Base-by-base conservation (phyloP, 345 rosid genomes). In the Camelina hispida region DNA sequence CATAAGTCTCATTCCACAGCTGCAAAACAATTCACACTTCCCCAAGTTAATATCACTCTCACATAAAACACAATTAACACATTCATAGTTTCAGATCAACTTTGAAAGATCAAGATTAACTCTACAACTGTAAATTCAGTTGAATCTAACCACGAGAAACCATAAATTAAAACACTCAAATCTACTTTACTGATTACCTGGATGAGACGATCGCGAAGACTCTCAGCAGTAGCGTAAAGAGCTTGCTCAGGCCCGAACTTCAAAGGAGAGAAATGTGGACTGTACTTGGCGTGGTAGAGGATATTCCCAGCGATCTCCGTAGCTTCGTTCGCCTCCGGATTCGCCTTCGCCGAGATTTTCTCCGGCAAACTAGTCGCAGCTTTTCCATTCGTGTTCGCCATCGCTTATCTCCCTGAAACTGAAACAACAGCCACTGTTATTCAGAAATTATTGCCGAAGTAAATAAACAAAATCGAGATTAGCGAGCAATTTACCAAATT, bases 261-360 rank as follows among this genome's bases (percentile, higher is more conserved):
- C 81, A 80, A 89, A 35, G 93, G 96, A n/a, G 97, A 94, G 81
- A 94, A 94, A 84, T 94, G 98, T 32, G 98, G 97, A 76, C 83
- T 86, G 78, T 79, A 91, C 48, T 83, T 86, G 20, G 86, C 88
- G 65, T 91, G 98, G 83, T 90, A 91, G 61, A 79, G 68, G 79
- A 94, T 90, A 68, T 95, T 92, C 16, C 89, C 87, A 1, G 97
- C 97, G 64, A 95, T 87, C 38, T 85, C 88, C 20, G 81, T 34
- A 0, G 95, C 85, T 34, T 83, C 83, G 9, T 68, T 79, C 0
- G 96, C 85, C 73, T 86, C 79, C 0, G 99, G 97, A 12, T 84
- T 72, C n/a, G 98, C 88, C 35, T 77, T 71, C 7, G 84, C 86
- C 59, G 85, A 87, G 59, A 88, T 68, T 58, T 83, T 71, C 7